Evolutionary conservation across 805 yeast genomes (phyloP).

Genomic region (Candida montana): DNA sequence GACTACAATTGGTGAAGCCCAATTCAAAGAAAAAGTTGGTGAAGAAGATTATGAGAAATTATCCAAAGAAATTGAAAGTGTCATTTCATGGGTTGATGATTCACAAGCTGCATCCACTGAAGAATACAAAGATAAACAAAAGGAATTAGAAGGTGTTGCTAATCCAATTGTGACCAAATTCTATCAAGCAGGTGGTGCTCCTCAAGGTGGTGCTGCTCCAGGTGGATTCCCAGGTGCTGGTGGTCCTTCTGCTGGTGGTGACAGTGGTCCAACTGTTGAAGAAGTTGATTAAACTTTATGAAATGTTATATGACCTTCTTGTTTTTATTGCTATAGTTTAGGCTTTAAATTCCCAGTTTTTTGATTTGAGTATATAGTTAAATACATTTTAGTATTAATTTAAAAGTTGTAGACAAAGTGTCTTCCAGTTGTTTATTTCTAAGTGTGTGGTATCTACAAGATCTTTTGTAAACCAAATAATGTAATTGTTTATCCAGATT

Average conservation of each 20-base stretch:
- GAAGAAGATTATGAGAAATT: constrained; percentile 69
- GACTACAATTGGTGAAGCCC: constrained; percentile 69
- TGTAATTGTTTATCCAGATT: too few relatives aligned
- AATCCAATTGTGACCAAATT: constrained; percentile 97
- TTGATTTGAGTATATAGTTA: neutral
- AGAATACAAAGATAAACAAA: constrained; percentile 89
- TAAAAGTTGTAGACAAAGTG: too few relatives aligned
- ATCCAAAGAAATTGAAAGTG: constrained; percentile 77
- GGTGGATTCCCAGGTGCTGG: constrained; percentile 61
- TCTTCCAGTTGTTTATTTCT: too few relatives aligned
- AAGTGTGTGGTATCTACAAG: too few relatives aligned
- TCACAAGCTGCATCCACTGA: constrained; percentile 90
- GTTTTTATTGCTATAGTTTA: neutral
- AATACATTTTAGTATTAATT: neutral
- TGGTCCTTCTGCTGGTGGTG: constrained; percentile 51
- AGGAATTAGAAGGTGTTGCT: constrained; percentile 93
- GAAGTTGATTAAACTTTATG: constrained; percentile 52
- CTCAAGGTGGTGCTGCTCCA: constrained; percentile 48
- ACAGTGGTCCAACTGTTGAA: constrained; percentile 67
- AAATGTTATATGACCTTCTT: neutral
- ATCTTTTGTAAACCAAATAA: too few relatives aligned
- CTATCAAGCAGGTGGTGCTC: constrained; percentile 88
- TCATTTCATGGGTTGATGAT: constrained; percentile 87
- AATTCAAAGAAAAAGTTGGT: constrained; percentile 72
- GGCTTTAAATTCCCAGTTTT: neutral